Conservation (phyloP, 225 moss, liverwort and hornwort species). For the Rhytidiadelphus loreus region DNA sequence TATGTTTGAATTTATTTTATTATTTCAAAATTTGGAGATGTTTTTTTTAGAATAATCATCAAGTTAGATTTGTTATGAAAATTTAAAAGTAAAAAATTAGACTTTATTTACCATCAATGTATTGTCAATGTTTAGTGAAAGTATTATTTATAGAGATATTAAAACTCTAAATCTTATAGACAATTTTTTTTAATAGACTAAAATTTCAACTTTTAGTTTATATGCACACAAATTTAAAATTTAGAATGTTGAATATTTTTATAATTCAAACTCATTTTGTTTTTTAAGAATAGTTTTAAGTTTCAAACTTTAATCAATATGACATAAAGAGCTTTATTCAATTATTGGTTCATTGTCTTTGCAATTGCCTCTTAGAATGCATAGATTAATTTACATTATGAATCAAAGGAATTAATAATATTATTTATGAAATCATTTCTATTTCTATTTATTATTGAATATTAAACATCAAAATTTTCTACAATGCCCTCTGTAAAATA, state of each 20-base stretch:
- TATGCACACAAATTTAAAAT: not conserved
- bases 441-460: not conserved
- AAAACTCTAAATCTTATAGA: accelerated
- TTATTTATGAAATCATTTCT: not conserved
- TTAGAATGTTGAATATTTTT: not conserved
- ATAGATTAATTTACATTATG: not conserved
- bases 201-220: not conserved
- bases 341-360: not conserved
- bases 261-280: not conserved
- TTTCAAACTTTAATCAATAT: not conserved
- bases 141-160: not conserved
- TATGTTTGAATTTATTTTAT: not conserved
- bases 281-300: too few relatives aligned
- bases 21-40: not conserved
- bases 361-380: not conserved
- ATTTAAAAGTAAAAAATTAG: not conserved
- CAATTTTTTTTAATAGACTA: not conserved
- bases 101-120: not conserved
- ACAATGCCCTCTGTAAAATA: not conserved
- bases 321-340: not conserved
- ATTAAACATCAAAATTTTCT: not conserved
- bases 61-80: not conserved
- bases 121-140: not conserved
- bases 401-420: not conserved
- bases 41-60: not conserved